These are phyloP conservation scores for Eucalyptus tenuipes DNA, from an alignment of 345 rosid species.

Conservation along the genomic window DNA sequence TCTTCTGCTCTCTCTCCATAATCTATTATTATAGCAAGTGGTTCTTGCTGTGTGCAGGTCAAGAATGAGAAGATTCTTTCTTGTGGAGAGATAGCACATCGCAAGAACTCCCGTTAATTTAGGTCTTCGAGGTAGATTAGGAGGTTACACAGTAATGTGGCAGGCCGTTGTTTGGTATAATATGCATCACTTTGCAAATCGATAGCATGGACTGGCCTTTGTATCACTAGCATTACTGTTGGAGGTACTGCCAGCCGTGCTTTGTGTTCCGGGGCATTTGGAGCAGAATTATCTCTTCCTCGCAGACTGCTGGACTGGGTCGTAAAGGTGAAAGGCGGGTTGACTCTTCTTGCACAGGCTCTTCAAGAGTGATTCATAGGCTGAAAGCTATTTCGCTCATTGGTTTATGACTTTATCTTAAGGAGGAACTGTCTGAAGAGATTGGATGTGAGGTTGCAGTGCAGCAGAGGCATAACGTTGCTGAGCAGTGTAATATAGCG, in stretches of 20 bases:
- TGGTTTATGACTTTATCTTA: neutral
- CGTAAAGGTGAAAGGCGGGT: neutral
- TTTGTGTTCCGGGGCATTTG: neutral
- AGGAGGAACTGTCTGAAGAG: neutral
- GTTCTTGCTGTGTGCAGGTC: neutral
- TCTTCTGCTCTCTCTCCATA: neutral
- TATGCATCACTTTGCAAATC: neutral
- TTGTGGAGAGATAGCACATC: neutral
- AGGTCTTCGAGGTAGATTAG: neutral
- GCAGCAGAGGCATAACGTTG: neutral
- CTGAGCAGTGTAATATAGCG: neutral
- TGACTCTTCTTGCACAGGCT: neutral
- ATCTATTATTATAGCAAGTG: neutral
- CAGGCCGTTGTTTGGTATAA: neutral
- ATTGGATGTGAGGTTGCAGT: neutral
- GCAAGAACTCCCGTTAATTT: neutral
- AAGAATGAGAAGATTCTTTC: neutral
- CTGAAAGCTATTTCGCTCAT: neutral
- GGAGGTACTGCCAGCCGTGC: neutral
- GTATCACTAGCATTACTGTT: neutral
- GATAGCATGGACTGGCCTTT: neutral
- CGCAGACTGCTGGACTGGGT: neutral
- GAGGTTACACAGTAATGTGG: neutral
- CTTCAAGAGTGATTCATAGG: neutral
- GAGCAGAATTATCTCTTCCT: neutral